Evolutionary conservation across 2,329 filamentous ascomycete species (phyloP).

Genomic region (Epichloe hybrida): DNA sequence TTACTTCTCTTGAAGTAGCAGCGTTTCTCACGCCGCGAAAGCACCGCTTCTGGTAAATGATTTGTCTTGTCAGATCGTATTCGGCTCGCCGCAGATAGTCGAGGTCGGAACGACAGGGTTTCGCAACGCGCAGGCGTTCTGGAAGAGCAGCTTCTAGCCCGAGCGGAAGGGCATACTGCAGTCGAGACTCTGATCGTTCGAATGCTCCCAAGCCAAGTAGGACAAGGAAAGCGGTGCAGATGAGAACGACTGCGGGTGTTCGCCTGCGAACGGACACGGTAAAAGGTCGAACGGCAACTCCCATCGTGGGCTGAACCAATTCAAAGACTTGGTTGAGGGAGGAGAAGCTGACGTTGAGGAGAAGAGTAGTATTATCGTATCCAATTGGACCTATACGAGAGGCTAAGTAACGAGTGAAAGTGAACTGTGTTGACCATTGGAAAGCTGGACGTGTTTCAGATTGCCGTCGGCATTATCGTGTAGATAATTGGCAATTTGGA

Average conservation of each 20-base stretch:
- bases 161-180: slow-evolving; percentile 10
- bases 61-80: slow-evolving; percentile 24
- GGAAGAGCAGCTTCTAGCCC: slow-evolving; percentile 10
- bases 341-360: background rate
- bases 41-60: slow-evolving; percentile 32
- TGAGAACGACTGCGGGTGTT: background rate
- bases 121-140: slow-evolving; percentile 7
- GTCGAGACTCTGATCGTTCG: slow-evolving; percentile 5
- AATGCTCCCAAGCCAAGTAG: slow-evolving; percentile 4
- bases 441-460: background rate
- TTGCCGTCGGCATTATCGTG: background rate
- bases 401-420: background rate
- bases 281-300: slow-evolving; percentile 5
- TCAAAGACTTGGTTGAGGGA: background rate
- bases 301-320: background rate
- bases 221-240: background rate
- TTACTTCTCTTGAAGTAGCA: slow-evolving; percentile 21
- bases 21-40: slow-evolving; percentile 23
- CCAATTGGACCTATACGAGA: background rate
- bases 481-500: background rate
- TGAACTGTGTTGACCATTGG: background rate
- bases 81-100: slow-evolving; percentile 17
- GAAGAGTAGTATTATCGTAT: background rate
- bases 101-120: slow-evolving; percentile 14
- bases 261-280: slow-evolving; percentile 3